Conservation (phyloP, 2,329 filamentous ascomycete species). For the Cryphonectria japonica region DNA sequence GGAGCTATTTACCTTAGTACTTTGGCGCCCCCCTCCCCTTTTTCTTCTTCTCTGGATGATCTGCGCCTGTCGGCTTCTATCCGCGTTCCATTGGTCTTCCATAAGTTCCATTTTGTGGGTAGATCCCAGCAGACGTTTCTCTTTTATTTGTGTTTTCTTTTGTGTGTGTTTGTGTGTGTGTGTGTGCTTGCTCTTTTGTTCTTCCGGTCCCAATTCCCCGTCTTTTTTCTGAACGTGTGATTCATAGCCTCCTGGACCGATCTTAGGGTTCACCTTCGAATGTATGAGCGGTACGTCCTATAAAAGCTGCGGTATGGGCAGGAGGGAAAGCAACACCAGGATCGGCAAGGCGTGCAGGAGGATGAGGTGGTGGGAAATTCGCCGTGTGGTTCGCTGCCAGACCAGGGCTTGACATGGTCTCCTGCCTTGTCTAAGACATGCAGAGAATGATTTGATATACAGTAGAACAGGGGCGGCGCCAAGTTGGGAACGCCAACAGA, state of each 20-base stretch:
- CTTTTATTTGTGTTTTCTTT: not conserved
- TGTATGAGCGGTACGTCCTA: not conserved
- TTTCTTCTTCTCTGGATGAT: not conserved
- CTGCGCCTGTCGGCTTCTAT: slow-evolving; percentile 5
- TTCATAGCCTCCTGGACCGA: too few species aligned
- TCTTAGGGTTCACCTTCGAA: not conserved
- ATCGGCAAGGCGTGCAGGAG: not conserved
- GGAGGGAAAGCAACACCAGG: not conserved
- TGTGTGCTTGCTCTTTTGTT: too few species aligned
- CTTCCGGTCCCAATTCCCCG: too few species aligned
- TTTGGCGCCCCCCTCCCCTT: too few species aligned
- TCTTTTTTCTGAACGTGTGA: not conserved
- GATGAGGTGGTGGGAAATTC: not conserved
- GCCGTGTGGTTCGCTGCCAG: not conserved
- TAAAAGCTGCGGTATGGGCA: not conserved
- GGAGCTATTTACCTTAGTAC: not conserved
- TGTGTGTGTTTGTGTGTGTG: too few species aligned
- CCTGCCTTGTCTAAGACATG: slow-evolving; percentile 8
- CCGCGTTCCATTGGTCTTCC: slow-evolving; percentile 12
- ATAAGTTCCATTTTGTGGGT: not conserved
- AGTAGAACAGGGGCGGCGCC: not conserved
- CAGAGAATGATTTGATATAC: slow-evolving; percentile 2
- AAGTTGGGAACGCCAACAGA: not conserved
- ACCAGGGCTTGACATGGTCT: not conserved
- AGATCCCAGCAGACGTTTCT: not conserved